Conservation (phyloP, 2,329 filamentous ascomycete genomes). For the Thelonectria discophora region DNA sequence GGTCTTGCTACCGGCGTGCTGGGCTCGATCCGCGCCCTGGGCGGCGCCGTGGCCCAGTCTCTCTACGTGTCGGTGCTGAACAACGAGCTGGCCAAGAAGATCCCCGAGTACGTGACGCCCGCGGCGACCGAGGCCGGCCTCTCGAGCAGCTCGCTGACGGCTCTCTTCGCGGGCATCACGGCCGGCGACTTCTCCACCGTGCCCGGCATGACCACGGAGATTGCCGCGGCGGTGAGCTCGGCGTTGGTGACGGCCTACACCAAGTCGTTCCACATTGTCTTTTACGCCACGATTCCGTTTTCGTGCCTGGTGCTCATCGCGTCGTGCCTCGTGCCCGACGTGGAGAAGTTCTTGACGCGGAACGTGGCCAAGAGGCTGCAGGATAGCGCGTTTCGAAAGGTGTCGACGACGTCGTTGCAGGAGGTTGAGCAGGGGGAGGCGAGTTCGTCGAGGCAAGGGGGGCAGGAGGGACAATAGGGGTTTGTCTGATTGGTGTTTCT, state of each 20-base stretch:
- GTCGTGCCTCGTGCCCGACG: conserved; percentile 51
- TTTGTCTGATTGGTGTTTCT: background rate
- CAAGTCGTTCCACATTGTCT: conserved; percentile 55
- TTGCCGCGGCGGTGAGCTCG: conserved; percentile 45
- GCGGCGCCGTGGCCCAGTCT: conserved; percentile 50
- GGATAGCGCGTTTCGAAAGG: conserved; percentile 24
- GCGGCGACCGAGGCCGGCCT: conserved; percentile 50
- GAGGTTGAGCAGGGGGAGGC: conserved; percentile 7
- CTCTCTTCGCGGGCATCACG: conserved; percentile 47
- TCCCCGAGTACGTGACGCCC: conserved; percentile 46
- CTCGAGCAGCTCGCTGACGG: conserved; percentile 41
- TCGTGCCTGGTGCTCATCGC: conserved; percentile 50
- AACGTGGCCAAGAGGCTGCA: conserved; percentile 56
- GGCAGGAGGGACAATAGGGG: no score
- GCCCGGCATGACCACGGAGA: conserved; percentile 46
- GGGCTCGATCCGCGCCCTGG: conserved; percentile 55
- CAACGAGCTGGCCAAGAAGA: conserved; percentile 47
- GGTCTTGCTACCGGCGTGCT: conserved; percentile 55
- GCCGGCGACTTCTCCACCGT: conserved; percentile 45
- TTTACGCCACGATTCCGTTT: conserved; percentile 52
- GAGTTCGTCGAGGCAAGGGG: background rate
- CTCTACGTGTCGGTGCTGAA: conserved; percentile 50
- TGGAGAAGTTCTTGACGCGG: conserved; percentile 53
- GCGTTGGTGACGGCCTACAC: conserved; percentile 53
- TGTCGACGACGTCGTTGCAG: conserved; percentile 3